Conservation (phyloP, 371 early-diverging fungal genomes). For the Mortierella sp. region DNA sequence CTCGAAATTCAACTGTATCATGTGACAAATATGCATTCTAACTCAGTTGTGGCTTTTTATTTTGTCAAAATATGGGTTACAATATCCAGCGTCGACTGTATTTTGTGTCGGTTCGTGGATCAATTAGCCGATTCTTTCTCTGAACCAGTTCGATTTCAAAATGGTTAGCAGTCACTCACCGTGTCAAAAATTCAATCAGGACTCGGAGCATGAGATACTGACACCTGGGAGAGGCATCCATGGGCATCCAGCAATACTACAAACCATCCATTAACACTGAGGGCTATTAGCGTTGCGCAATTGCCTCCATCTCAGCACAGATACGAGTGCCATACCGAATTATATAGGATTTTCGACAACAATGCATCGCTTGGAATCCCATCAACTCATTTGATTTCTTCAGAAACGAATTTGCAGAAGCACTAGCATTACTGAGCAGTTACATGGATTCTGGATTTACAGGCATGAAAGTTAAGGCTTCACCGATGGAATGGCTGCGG, state of each 20-base stretch:
- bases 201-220: neutral
- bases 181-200: neutral
- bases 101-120: neutral
- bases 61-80: too few species aligned
- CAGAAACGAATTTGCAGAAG: too few species aligned
- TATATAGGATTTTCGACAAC: neutral
- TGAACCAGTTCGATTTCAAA: conserved; percentile 48
- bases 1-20: conserved; percentile 10
- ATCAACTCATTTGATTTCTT: neutral
- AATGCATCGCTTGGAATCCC: neutral
- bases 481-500: neutral
- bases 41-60: too few species aligned
- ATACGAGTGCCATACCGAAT: neutral
- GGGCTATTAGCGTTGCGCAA: neutral
- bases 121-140: conserved; percentile 35
- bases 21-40: too few species aligned
- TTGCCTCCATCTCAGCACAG: neutral
- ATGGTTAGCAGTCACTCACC: conserved; percentile 32
- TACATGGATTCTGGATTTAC: neutral
- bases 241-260: conserved; percentile 19
- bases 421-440: neutral
- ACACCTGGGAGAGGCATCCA: conserved; percentile 6
- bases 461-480: neutral
- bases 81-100: too few species aligned
- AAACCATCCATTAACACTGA: conserved; percentile 25